Conservation (phyloP, 306 rosid genomes). For the Malus sieversii region DNA sequence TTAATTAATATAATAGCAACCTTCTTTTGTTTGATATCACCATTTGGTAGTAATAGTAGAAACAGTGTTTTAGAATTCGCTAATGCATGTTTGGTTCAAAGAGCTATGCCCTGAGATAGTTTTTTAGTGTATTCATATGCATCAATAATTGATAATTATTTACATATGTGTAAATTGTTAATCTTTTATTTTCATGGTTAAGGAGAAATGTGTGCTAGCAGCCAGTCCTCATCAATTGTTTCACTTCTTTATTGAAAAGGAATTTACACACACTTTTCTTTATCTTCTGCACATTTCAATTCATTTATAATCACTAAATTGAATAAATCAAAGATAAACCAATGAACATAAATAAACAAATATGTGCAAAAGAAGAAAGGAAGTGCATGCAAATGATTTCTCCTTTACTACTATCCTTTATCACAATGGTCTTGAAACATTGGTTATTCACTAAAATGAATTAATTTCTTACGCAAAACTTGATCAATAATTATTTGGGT, state of each 20-base stretch:
- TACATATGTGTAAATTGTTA: background rate
- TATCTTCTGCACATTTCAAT: background rate
- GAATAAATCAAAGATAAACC: background rate
- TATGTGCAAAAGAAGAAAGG: too few relatives aligned
- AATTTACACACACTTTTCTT: background rate
- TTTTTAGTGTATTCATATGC: background rate
- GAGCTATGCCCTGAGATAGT: background rate
- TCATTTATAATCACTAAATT: background rate
- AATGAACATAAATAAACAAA: too few relatives aligned
- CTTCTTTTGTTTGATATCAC: background rate
- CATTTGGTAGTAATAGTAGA: background rate
- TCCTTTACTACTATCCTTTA: background rate
- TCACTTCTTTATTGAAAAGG: background rate
- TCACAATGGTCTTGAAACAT: background rate
- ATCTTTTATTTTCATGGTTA: background rate
- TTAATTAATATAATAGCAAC: background rate
- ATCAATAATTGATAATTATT: background rate
- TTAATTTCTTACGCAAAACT: background rate
- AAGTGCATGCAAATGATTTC: background rate
- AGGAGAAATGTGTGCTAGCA: background rate
- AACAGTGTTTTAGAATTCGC: background rate
- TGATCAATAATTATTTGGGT: background rate
- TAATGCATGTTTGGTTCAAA: background rate
- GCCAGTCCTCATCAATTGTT: background rate
- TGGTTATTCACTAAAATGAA: background rate